Evolutionary conservation across 2,329 filamentous ascomycete genomes (phyloP), one percentile per base, ranked within the genome.

Genomic region (Monosporascus sp.): DNA sequence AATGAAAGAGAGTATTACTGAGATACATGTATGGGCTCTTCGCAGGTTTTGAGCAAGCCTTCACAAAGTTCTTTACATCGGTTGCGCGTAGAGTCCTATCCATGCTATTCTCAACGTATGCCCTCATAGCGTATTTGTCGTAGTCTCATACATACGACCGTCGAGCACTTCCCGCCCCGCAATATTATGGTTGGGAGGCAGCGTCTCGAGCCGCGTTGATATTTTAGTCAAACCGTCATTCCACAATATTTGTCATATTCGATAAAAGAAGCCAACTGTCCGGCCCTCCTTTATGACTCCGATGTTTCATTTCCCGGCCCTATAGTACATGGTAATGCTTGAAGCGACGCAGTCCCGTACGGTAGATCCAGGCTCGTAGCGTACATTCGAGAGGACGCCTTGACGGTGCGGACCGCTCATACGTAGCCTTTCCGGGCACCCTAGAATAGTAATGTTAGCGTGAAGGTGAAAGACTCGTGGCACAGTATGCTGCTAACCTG

Each of bases 381-480:
- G 47, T 61, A 63, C 62, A 61, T 65, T 44, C 56, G 51, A 59
- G 58, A 54, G 46, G 56, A 54, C 50, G 54, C 55, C 47, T 50
- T 48, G 53, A 54, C 54, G 40, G 31, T 52, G 36, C 47, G 48
- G 49, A 48, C 55, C 53, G 50, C 74, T 82, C 71, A 85, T 73
- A 87, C 84, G 66, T 87, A 87, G 57, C 84, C 84, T 74, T 87
- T 87, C 64, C 84, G 77, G 50, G 84, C 84, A 53, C 84, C 84
- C 80, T 85, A 49, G 6, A 45, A 46, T 47, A 9, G 31, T 14
- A 26, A 50, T 9, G 36, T 55, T 48, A 56, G 53, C 55, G 43
- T 55, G 40, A 56, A 52, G 53, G 67, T 52, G 64, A 56, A 45
- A 24, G 34, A 48, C 45, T 26, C 41, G 44, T 17, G 43, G 48